A percentile compares a stretch with the other conserved stretches of the same genome.
Evolutionary conservation across 2,329 filamentous ascomycete species (phyloP).

Genomic region (Pseudocercospora vitis): DNA sequence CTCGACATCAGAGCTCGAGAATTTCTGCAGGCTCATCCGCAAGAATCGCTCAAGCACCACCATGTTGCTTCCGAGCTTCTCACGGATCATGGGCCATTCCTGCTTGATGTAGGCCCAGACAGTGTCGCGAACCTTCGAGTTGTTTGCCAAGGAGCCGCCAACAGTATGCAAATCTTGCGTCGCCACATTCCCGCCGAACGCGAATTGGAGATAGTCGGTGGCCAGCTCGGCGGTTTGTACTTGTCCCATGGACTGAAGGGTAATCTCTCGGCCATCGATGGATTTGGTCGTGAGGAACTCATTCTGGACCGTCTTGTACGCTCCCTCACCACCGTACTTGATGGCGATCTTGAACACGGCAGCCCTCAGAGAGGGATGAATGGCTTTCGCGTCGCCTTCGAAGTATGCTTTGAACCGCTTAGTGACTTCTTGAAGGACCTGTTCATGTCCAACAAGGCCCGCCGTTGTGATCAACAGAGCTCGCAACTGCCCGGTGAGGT

Average conservation of each 20-base stretch:
- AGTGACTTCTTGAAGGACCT: constrained; percentile 69
- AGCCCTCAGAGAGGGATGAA: constrained; percentile 78
- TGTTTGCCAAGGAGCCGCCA: constrained; percentile 69
- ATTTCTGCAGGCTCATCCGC: constrained; percentile 73
- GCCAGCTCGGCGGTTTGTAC: constrained; percentile 70
- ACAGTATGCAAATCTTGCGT: constrained; percentile 86
- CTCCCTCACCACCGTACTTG: constrained; percentile 67
- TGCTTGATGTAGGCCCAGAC: constrained; percentile 85
- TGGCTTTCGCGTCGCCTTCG: constrained; percentile 64
- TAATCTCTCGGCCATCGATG: constrained; percentile 88
- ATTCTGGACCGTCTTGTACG: constrained; percentile 73
- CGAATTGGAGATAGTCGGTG: constrained; percentile 65
- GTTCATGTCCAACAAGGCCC: constrained; percentile 72
- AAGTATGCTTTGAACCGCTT: constrained; percentile 79
- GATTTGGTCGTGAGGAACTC: constrained; percentile 82
- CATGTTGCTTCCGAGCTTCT: constrained; percentile 75
- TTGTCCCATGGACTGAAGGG: constrained; percentile 72
- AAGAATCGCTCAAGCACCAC: constrained; percentile 89
- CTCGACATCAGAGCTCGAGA: constrained; percentile 67
- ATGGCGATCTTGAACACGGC: constrained; percentile 80
- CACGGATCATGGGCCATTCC: constrained; percentile 73
- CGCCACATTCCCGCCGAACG: constrained; percentile 81
- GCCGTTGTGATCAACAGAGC: constrained; percentile 77
- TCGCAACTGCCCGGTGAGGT: constrained; percentile 76
- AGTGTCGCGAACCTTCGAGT: constrained; percentile 68